phyloP scores from a whole-genome alignment of 2,329 filamentous ascomycete species.

The Fusarium domesticum region DNA sequence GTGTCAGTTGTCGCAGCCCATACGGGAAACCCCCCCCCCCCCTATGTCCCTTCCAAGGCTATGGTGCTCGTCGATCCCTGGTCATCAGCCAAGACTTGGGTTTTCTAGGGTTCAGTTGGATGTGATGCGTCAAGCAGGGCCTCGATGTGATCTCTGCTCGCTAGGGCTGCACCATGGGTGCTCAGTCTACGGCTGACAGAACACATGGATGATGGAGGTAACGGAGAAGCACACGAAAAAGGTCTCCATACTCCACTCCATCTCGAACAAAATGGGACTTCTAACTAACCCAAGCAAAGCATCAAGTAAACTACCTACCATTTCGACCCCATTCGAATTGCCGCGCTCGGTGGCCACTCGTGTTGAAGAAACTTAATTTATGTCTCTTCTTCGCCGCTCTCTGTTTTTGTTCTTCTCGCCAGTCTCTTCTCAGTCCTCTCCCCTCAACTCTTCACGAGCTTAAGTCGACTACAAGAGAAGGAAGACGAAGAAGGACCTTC shows the following conservation, averaged over 20 bases:
- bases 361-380: constrained; percentile 24
- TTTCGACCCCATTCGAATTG: constrained; percentile 18
- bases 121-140: too few species aligned
- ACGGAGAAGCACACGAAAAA: constrained; percentile 2
- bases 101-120: background rate
- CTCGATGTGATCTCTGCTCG: background rate
- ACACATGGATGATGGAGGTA: background rate
- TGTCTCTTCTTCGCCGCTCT: constrained; percentile 23
- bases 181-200: constrained; percentile 13
- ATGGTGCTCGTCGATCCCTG: constrained; percentile 11
- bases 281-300: background rate
- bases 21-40: background rate
- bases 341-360: constrained; percentile 17
- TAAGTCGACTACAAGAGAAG: too few species aligned
- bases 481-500: too few species aligned
- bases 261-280: background rate
- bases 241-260: constrained; percentile 2
- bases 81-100: constrained; percentile 11
- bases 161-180: constrained; percentile 3
- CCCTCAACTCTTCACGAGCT: constrained; percentile 7
- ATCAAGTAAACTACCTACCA: constrained; percentile 3
- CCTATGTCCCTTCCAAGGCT: constrained; percentile 1
- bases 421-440: constrained; percentile 6
- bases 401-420: background rate
- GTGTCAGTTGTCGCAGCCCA: constrained; percentile 1